Conservation (phyloP, 805 yeast species). For the Ascoidea rubescens region DNA sequence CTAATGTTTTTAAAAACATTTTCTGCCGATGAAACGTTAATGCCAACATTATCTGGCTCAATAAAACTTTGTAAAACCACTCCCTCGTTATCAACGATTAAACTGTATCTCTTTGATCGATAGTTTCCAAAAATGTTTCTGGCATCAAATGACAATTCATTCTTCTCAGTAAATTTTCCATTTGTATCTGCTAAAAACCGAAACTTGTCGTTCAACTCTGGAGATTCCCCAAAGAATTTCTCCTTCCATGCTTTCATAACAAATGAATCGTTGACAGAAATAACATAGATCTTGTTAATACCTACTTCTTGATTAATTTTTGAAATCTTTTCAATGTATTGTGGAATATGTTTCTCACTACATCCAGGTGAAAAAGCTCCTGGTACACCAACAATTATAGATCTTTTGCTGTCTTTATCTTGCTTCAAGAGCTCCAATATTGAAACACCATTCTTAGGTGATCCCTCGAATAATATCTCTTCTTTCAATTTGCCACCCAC, state of each 20-base stretch:
- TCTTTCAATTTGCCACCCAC: too few species aligned
- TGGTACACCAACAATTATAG: slow-evolving; percentile 46
- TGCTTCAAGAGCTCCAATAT: slow-evolving; percentile 31
- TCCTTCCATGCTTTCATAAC: slow-evolving; percentile 75
- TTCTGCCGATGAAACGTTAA: slow-evolving; percentile 33
- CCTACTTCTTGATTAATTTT: slow-evolving; percentile 56
- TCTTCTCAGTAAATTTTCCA: slow-evolving; percentile 52
- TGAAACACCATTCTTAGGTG: slow-evolving; percentile 45
- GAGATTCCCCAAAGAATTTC: slow-evolving; percentile 13
- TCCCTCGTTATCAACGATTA: slow-evolving; percentile 45
- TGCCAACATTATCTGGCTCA: slow-evolving; percentile 72
- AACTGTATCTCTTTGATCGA: slow-evolving; percentile 65
- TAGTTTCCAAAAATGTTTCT: slow-evolving; percentile 59
- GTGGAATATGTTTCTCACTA: slow-evolving; percentile 59
- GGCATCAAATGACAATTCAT: slow-evolving; percentile 67
- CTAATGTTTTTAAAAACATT: slow-evolving; percentile 17
- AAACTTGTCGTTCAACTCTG: slow-evolving; percentile 20
- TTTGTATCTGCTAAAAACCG: slow-evolving; percentile 68
- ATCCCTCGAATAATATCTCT: slow-evolving; percentile 28
- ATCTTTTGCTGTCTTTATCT: slow-evolving; percentile 21
- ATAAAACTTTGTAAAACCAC: slow-evolving; percentile 58
- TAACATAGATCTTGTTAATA: slow-evolving; percentile 37
- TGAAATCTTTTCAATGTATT: slow-evolving; percentile 38
- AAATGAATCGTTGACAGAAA: slow-evolving; percentile 79
- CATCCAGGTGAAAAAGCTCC: slow-evolving; percentile 81